Conservation (phyloP, 768 basidiomycete genomes). For the Leccinum uliginosum region DNA sequence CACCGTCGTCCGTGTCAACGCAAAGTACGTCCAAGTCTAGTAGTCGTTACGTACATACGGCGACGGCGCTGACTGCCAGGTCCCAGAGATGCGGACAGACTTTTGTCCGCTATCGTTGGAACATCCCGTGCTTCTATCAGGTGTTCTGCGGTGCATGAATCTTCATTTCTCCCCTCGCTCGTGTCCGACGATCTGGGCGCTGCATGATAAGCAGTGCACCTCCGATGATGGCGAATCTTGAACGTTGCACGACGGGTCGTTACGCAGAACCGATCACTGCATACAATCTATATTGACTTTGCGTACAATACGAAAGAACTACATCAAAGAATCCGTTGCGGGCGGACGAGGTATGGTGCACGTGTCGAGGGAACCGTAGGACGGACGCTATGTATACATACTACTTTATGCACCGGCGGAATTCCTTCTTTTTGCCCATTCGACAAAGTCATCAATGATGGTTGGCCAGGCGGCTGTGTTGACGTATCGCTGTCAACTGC, state of each 20-base stretch:
- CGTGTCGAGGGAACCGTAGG: neutral
- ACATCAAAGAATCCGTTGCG: neutral
- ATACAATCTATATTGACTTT: slow-evolving; percentile 2
- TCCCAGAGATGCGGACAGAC: slow-evolving; percentile 20
- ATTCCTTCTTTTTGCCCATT: slow-evolving; percentile 46
- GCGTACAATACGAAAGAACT: neutral
- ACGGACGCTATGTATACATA: neutral
- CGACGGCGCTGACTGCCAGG: neutral
- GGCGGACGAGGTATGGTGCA: slow-evolving; percentile 9
- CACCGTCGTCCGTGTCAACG: slow-evolving; percentile 20
- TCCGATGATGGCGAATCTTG: slow-evolving; percentile 9
- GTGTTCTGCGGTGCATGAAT: slow-evolving; percentile 20
- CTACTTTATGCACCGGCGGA: slow-evolving; percentile 1
- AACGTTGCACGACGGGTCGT: neutral
- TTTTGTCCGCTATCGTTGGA: slow-evolving; percentile 25
- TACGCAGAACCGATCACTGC: neutral
- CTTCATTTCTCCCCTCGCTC: slow-evolving; percentile 32
- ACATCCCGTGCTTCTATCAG: slow-evolving; percentile 23
- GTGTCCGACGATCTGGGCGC: slow-evolving; percentile 8
- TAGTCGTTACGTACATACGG: neutral
- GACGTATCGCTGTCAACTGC: slow-evolving; percentile 5
- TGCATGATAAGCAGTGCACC: slow-evolving; percentile 3
- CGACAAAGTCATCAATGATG: slow-evolving; percentile 80
- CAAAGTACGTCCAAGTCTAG: slow-evolving; percentile 12
- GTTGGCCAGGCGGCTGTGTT: slow-evolving; percentile 79